A percentile compares a stretch with the other conserved stretches of the same genome.
Evolutionary conservation across 202 grass and related monocot species (phyloP).

Genomic region (Carex sylvatica): DNA sequence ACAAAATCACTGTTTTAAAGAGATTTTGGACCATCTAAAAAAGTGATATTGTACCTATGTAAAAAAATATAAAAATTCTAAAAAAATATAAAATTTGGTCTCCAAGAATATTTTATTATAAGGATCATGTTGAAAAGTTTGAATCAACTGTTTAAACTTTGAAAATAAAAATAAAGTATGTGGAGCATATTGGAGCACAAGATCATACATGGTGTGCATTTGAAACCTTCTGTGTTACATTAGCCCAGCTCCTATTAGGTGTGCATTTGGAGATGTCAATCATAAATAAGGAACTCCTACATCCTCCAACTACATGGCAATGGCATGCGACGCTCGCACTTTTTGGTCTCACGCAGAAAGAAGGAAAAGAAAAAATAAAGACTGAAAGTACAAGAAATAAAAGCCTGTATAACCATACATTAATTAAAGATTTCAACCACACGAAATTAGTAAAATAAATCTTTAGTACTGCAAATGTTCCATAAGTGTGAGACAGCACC

Average conservation of each 20-base stretch:
- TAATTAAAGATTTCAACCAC: neutral
- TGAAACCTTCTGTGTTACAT: no score
- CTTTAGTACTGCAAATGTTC: neutral
- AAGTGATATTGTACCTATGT: no score
- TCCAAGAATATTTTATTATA: no score
- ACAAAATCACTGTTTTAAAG: no score
- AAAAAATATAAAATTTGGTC: no score
- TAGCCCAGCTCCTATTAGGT: neutral
- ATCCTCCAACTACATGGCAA: neutral
- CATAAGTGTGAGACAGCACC: neutral
- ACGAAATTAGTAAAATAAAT: neutral
- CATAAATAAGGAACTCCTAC: neutral
- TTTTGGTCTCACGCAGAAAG: neutral
- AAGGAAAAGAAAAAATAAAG: neutral
- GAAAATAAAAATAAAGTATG: no score
- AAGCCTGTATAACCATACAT: neutral
- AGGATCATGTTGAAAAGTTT: no score
- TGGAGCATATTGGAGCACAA: no score
- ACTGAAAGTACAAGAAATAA: neutral
- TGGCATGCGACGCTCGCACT: neutral
- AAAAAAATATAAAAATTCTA: no score
- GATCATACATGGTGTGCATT: no score
- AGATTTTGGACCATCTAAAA: no score
- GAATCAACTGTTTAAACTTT: no score
- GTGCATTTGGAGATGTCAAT: slow-evolving; percentile 10